phyloP scores from a whole-genome alignment of 495 filamentous ascomycete genomes.

The Friedmanniomyces simplex region DNA sequence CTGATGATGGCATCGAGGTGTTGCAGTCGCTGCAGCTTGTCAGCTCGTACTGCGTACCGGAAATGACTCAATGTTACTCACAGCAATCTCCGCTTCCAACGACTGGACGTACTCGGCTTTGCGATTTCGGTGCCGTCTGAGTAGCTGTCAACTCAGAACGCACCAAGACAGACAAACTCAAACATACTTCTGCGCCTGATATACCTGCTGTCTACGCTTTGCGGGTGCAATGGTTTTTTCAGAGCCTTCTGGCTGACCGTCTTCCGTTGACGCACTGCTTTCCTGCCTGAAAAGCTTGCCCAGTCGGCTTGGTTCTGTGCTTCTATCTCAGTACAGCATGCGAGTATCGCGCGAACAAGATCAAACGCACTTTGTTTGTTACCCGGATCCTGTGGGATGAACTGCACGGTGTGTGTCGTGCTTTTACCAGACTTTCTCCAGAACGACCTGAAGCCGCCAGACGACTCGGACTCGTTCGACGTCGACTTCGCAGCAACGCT shows the following conservation, averaged over 20 bases:
- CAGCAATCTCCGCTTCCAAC: constrained; percentile 13
- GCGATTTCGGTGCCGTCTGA: constrained; percentile 14
- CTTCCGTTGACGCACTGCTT: not conserved
- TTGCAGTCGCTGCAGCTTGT: not conserved
- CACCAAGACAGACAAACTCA: not conserved
- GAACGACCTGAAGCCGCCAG: constrained; percentile 10
- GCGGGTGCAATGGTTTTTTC: not conserved
- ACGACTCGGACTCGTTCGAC: not conserved
- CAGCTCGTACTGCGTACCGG: not conserved
- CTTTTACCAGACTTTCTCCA: constrained; percentile 7
- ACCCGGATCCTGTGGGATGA: constrained; percentile 12
- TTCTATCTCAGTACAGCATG: not conserved
- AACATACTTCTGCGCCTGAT: constrained; percentile 18
- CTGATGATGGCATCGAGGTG: constrained; percentile 29
- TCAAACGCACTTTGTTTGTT: not conserved
- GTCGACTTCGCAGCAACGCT: not conserved
- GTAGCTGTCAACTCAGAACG: not conserved
- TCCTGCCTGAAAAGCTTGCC: not conserved
- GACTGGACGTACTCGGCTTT: constrained; percentile 15
- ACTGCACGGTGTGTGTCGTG: not conserved
- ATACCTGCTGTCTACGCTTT: constrained; percentile 15
- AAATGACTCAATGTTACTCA: not conserved
- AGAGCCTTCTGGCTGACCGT: not conserved
- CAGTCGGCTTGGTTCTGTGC: not conserved
- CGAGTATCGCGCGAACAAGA: not conserved